Evolutionary conservation across 2,329 filamentous ascomycete genomes (phyloP).

Genomic region (Ustilaginoidea virens): DNA sequence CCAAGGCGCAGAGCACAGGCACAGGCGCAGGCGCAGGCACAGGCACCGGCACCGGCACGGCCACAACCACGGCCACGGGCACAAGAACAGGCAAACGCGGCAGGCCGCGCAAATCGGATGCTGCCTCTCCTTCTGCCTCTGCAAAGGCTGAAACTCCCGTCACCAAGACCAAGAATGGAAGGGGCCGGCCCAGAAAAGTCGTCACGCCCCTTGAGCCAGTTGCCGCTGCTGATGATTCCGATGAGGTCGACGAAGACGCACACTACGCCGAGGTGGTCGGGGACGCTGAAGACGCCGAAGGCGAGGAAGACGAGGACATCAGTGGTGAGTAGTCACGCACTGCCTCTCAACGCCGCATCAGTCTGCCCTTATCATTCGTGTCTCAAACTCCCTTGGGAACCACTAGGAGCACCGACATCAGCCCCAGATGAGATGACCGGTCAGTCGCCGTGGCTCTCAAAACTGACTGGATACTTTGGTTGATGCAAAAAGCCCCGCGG

Average conservation of each 20-base stretch:
- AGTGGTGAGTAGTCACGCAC: constrained; percentile 6
- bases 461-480: constrained; percentile 2
- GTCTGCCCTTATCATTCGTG: constrained; percentile 1
- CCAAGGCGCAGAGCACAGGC: constrained; percentile 6
- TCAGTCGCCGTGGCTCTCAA: constrained; percentile 4
- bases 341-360: too few relatives aligned
- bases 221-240: background rate
- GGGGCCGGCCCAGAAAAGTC: constrained; percentile 3
- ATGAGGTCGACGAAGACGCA: background rate
- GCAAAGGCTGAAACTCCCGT: too few relatives aligned
- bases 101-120: constrained; percentile 15
- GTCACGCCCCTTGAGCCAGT: background rate
- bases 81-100: constrained; percentile 12
- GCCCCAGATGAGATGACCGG: background rate
- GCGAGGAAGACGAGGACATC: constrained; percentile 7
- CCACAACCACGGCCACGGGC: constrained; percentile 6
- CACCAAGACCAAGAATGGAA: constrained; percentile 7
- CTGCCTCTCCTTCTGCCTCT: too few relatives aligned
- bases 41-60: constrained; percentile 17
- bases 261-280: constrained; percentile 11
- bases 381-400: constrained; percentile 1
- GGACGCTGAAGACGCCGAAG: constrained; percentile 9
- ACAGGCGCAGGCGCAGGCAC: constrained; percentile 6
- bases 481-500: too few relatives aligned
- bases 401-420: constrained; percentile 1